Evolutionary conservation across 208 protist species (phyloP), one percentile per base, ranked within the genome.

Genomic region (Herpetomonas tarakana): DNA sequence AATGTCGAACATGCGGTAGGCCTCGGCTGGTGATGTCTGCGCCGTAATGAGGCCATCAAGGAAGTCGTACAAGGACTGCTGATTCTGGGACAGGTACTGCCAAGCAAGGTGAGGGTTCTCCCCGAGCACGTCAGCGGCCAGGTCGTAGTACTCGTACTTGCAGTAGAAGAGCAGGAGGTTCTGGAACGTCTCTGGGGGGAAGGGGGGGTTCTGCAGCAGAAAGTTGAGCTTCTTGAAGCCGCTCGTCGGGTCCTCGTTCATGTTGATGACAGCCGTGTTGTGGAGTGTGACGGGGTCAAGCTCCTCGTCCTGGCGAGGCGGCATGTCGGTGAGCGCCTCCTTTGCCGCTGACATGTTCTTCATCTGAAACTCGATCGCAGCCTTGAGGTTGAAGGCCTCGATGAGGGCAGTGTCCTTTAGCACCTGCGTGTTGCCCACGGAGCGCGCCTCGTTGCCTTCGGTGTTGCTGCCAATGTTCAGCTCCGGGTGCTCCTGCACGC

Each of bases 331-430:
- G 19, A 98, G 85, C 7, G 94, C 95, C 73, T 98, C 97, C 71
- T 93, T 96, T n/a, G 96, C 94, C 2, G 80, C 88, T 1, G 63
- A 58, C 50, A 65, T 50, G 44, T 98, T 98, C 66, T 96, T 96
- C 81, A 97, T 87, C 60, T 86, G 75, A 58, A 96, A 98, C 70
- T 98, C 93, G 73, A 98, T 98, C n/a, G 96, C 96, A 0, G 91
- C 94, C 78, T 98, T 99, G 14, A 99, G 78, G 70, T 99, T 99
- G 73, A 98, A 98, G 0, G 97, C 96, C 71, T 99, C 97, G 30
- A 99, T 90, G 0, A 99, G 83, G 0, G 96, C 96, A 0, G 95
- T 97, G 53, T 99, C 94, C 72, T 96, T 91, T 30, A 98, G 80
- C n/a, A 93, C 62, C 52, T 91, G 83, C 2, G 92, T 97, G 79